Evolutionary conservation across 805 yeast genomes (phyloP).

Genomic region (Starmerella asiatica): DNA sequence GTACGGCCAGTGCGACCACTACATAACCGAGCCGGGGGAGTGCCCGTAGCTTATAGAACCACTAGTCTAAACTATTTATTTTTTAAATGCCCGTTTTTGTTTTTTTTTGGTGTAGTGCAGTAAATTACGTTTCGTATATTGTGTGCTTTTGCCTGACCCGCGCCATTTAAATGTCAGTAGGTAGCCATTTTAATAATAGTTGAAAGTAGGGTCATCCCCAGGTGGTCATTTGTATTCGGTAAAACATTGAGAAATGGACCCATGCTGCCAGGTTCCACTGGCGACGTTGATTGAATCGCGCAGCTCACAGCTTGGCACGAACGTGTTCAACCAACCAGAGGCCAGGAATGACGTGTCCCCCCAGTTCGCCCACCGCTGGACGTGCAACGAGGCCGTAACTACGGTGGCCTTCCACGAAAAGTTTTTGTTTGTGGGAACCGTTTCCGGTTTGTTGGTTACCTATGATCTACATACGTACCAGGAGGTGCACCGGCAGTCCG

Average conservation of each 20-base stretch:
- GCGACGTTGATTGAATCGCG: slow-evolving; percentile 5
- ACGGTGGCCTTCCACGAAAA: slow-evolving; percentile 32
- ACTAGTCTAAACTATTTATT: no score
- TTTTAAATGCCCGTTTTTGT: no score
- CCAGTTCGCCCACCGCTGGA: slow-evolving; percentile 58
- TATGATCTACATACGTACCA: slow-evolving; percentile 56
- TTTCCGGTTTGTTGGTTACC: slow-evolving; percentile 63
- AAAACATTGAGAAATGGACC: no score
- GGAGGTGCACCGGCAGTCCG: slow-evolving; percentile 38
- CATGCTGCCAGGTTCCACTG: slow-evolving; percentile 11
- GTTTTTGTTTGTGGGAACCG: slow-evolving; percentile 73
- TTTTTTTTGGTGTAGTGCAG: no score
- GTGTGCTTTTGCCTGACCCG: no score
- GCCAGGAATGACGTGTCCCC: slow-evolving; percentile 3
- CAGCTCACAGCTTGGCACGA: neutral
- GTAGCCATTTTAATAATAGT: no score
- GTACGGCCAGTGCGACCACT: slow-evolving; percentile 10
- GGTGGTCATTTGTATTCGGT: no score
- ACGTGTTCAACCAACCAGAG: neutral
- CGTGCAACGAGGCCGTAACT: slow-evolving; percentile 54
- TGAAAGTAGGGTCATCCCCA: no score
- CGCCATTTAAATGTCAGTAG: no score
- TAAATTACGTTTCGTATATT: no score
- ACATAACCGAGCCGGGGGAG: slow-evolving; percentile 1
- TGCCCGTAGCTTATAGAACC: neutral